Base-by-base conservation (phyloP, 2,329 filamentous ascomycete genomes). In the Cladophialophora immunda region DNA sequence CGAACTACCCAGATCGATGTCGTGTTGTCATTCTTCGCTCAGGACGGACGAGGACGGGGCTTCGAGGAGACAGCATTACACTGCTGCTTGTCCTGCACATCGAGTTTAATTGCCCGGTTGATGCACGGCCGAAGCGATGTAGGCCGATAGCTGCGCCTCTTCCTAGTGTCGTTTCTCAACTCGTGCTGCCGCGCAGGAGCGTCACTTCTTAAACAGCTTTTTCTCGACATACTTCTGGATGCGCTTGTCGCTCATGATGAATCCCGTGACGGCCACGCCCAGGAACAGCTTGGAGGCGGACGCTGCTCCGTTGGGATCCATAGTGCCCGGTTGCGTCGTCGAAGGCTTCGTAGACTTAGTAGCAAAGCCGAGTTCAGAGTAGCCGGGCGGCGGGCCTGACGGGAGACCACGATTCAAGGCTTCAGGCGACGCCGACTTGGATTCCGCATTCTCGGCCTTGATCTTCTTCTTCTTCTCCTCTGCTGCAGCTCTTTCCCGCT, bases 161-260 rank as follows among this genome's bases (percentile, higher is more conserved):
- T 34, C 32, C 11, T 11, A 11, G 32, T 2, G 11, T 11, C 32
- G 11, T 34, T 9, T 5, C 32, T 34, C 32, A 5, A 9, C 6
- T 13, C 32, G 2, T 11, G 32, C 32, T 11, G 32, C 32, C 2
- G 32, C 6, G 32, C 6, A 45, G 38, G n/a, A 19, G 17, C n/a
- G 17, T 58, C 52, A 62, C 47, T 65, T 62, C 47, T 65, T 68
- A 11, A 13, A n/a, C 58, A 68, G 19, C 34, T 68, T 65, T 54
- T 68, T 68, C 62, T 65, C 41, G 38, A 65, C 59, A 25, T 68
- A 68, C 53, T 68, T 68, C 62, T 52, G 65, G 9, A 68, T 50
- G 34, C 66, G 66, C 36, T 65, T 68, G 30, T 68, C 66, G 41
- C 66, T 68, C 66, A 68, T 68, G 45, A 68, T 55, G 55, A 68